These are phyloP conservation scores for Persicaria maculosa DNA, from an alignment of 148 eudicot species.

Conservation along the genomic window DNA sequence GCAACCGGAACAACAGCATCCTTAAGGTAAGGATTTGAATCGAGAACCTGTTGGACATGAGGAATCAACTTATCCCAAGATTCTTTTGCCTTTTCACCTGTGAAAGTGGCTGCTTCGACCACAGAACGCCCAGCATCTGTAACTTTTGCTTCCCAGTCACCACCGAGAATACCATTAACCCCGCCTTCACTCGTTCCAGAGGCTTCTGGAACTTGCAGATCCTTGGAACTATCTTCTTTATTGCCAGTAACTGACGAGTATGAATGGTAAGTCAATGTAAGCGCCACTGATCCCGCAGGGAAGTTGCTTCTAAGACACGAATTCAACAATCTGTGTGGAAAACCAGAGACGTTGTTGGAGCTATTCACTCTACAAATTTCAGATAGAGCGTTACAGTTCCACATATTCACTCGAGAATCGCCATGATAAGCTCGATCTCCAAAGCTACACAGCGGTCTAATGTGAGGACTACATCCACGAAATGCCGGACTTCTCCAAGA, in stretches of 20 bases:
- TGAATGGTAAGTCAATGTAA: slow-evolving; percentile 26
- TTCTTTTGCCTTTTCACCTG: slow-evolving; percentile 58
- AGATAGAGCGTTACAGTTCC: slow-evolving; percentile 16
- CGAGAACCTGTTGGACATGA: slow-evolving; percentile 53
- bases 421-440: slow-evolving; percentile 25
- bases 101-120: slow-evolving; percentile 35
- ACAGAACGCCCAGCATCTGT: slow-evolving; percentile 57
- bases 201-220: slow-evolving; percentile 26
- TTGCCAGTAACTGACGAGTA: slow-evolving; percentile 48
- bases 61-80: slow-evolving; percentile 53
- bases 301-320: slow-evolving; percentile 15
- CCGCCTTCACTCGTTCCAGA: slow-evolving; percentile 30
- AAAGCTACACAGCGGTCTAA: slow-evolving; percentile 26
- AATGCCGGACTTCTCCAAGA: slow-evolving; percentile 17
- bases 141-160: slow-evolving; percentile 53
- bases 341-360: slow-evolving; percentile 18
- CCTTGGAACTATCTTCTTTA: slow-evolving; percentile 35
- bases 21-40: slow-evolving; percentile 69
- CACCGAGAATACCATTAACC: slow-evolving; percentile 35
- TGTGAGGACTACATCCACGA: slow-evolving; percentile 16
- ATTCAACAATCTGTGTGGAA: slow-evolving; percentile 31
- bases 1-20: slow-evolving; percentile 79
- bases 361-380: slow-evolving; percentile 19
- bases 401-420: slow-evolving; percentile 18
- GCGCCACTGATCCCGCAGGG: slow-evolving; percentile 27